Evolutionary conservation across 257 asterid genomes (phyloP), one percentile per base, ranked within the genome.

Genomic region (Cruciata laevipes): DNA sequence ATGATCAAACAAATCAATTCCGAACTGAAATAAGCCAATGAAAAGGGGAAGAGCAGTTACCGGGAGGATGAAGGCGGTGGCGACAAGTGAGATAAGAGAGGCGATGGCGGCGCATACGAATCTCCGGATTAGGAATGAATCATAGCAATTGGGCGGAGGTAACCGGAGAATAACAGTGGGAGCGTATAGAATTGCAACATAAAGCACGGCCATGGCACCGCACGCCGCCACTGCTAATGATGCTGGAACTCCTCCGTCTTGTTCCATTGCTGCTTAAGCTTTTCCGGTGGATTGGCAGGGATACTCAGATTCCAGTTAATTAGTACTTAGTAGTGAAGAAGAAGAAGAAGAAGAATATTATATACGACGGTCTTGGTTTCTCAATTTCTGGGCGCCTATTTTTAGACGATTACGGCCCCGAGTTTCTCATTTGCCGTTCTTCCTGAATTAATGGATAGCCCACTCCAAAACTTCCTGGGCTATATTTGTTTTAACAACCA

Each of bases 51-150:
- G 55, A 16, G 0, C 6, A 18, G 82, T 80, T 78, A 89, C 98
- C 6, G 87, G 90, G 62, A 91, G 95, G 60, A 90, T 78, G 70
- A 90, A 77, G 65, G 87, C 73, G 84, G 89, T 76, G 62, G 80
- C 78, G 51, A 84, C 20, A 62, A 94, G 55, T 12, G 96, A 94
- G 59, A 82, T 80, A 69, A 80, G 33, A 71, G 99, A 83, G 69
- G 93, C 87, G 47, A 94, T 13, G 42, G 85, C 91, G 17, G 93
- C 97, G 84, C 97, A 90, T 21, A 83, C 42, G 79, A 93, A 93
- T 59, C 97, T 91, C 40, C 99, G 90, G 27, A 87, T 73, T 82
- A 90, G 24, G 74, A 79, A 83, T 53, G 95, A 83, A 63, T 78
- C 77, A 37, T 77, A 86, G 42, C 97, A 94, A 75, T 71, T 59